Conservation (phyloP, 2,329 filamentous ascomycete species). For the Neofusicoccum parvum region DNA sequence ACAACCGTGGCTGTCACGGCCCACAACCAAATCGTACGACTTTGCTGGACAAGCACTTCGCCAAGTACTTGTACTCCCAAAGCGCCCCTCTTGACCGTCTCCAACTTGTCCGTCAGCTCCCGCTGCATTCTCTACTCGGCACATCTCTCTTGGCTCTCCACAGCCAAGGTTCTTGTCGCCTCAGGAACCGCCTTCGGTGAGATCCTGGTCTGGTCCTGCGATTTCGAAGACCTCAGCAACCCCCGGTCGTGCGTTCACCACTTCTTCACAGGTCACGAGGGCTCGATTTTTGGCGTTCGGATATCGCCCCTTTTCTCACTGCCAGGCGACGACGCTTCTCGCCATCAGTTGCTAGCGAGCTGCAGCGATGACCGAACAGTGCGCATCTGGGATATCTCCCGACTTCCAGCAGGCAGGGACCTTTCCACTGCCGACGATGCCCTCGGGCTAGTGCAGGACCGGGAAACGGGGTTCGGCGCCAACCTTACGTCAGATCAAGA, state of each 20-base stretch:
- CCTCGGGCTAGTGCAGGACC: slow-evolving; percentile 29
- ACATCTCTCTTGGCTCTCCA: slow-evolving; percentile 65
- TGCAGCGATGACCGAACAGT: slow-evolving; percentile 96
- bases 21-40: slow-evolving; percentile 75
- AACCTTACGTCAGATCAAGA: slow-evolving; percentile 23
- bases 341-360: slow-evolving; percentile 73
- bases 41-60: slow-evolving; percentile 10
- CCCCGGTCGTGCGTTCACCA: slow-evolving; percentile 50
- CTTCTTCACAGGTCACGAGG: slow-evolving; percentile 74
- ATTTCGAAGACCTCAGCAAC: slow-evolving; percentile 32
- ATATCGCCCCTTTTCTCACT: slow-evolving; percentile 58
- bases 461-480: slow-evolving; percentile 50
- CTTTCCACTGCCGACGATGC: slow-evolving; percentile 31
- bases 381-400: slow-evolving; percentile 80
- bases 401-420: slow-evolving; percentile 39
- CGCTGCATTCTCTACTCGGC: slow-evolving; percentile 88
- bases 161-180: slow-evolving; percentile 69
- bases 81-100: slow-evolving; percentile 37
- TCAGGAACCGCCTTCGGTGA: slow-evolving; percentile 95
- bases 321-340: slow-evolving; percentile 39
- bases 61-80: slow-evolving; percentile 10
- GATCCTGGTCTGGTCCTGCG: slow-evolving; percentile 83
- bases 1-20: slow-evolving; percentile 67
- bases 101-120: slow-evolving; percentile 63
- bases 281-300: slow-evolving; percentile 87